Conservation (phyloP, 495 filamentous ascomycete genomes). For the Neurospora cerealis region DNA sequence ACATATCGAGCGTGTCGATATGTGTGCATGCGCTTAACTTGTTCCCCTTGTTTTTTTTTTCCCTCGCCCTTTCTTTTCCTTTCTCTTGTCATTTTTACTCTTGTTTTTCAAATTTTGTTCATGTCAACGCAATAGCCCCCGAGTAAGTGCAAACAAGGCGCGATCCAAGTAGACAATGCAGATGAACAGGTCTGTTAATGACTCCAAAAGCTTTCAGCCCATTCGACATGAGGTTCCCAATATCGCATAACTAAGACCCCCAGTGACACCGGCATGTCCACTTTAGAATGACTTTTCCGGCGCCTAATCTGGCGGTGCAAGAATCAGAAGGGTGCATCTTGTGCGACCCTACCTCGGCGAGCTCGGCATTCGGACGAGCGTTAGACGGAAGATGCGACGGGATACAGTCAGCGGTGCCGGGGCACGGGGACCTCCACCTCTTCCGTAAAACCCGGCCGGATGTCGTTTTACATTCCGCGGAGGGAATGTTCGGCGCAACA, state of each 20-base stretch:
- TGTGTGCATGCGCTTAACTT: too few species aligned
- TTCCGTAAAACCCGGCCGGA: background rate
- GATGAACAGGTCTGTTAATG: too few species aligned
- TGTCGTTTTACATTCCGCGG: background rate
- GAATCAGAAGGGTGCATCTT: background rate
- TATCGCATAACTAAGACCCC: background rate
- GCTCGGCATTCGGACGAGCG: background rate
- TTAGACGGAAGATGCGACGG: background rate
- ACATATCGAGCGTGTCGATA: background rate
- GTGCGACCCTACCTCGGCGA: background rate
- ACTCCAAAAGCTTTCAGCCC: background rate
- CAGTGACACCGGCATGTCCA: too few species aligned
- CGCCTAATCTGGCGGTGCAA: background rate
- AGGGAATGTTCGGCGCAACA: background rate
- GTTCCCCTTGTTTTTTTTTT: too few species aligned
- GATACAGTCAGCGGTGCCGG: background rate
- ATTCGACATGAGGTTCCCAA: background rate
- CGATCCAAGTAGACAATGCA: too few species aligned
- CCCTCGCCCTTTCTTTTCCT: too few species aligned
- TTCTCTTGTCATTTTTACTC: too few species aligned
- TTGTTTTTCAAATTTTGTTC: too few species aligned
- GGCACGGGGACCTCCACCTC: background rate
- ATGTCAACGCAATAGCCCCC: too few species aligned
- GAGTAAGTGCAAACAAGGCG: too few species aligned
- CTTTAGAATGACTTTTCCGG: too few species aligned